Base-by-base conservation (phyloP, 2,329 filamentous ascomycete species). In the Talaromyces sp. region DNA sequence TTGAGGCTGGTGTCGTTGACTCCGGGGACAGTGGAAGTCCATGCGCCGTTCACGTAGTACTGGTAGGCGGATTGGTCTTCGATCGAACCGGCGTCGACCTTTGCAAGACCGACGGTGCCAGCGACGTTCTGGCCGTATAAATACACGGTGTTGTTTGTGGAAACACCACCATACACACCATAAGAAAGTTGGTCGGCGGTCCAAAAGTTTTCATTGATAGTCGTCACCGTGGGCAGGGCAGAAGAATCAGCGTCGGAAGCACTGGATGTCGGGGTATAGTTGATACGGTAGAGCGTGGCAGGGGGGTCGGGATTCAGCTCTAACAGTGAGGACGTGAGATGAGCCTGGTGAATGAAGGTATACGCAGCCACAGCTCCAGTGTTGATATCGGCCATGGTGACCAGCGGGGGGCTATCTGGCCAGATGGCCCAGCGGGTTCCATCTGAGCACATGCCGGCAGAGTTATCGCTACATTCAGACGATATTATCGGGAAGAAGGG, bases 321-420 rank as follows among this genome's bases (percentile, higher is more conserved):
- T 7, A 60, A 59, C 27, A 67, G 19, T 19, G 51, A 48, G 14
- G 54, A 31, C 5, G 17, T 29, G 11, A 69, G 65, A 54, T 67
- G 65, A 3, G 19, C 9, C 52, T 70, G 64, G 26, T 46, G 53
- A 57, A 69, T 67, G 67, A 67, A 70, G 9, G 67, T 67, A 48
- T 68, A 67, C 2, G 59, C 55, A 9, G n/a, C 56, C 19, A 61
- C 52, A 0, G 41, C 19, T 10, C 62, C 65, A 17, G 61, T 62
- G 11, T 59, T 57, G 29, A 56, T 63, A 24, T 62, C 61, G 3
- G 32, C 56, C 27, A 52, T 55, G 53, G 48, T 66, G 19, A 66
- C 56, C 41, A 70, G 54, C 1, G 67, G 67, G 31, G 67, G 67
- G 12, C 58, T 61, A 43, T 69, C 65, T 6, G 67, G 66, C 68